Base-by-base conservation (phyloP, 345 rosid genomes). In the Streptanthus diversifolius region DNA sequence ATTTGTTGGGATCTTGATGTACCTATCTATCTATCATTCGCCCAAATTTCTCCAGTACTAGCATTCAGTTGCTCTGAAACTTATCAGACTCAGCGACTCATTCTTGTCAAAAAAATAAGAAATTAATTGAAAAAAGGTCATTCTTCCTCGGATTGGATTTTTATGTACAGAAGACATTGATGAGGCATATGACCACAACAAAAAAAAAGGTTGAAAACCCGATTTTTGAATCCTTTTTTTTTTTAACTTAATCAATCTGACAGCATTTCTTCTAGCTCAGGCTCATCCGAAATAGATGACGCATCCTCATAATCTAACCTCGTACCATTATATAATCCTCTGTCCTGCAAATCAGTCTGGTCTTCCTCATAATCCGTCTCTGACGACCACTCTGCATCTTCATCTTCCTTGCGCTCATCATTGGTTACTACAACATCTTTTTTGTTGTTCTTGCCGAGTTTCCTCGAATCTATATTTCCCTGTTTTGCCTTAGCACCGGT, bases 241-340 rank as follows among this genome's bases (percentile, higher is more conserved):
- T 13, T 47, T 14, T 3, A 32, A 52, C 12, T 37, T 27, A 49
- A 18, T 75, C 71, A 92, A 75, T 92, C 98, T 30, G 98, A 92
- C 68, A 92, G 85, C 57, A 90, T 84, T 71, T 86, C 95, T 51
- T 90, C 96, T 57, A 88, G 78, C 83, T 88, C 95, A 33, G 93
- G 89, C 64, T 92, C 98, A 36, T 90, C 96, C 2, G 84, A 63
- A 41, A n/a, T n/a, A 0, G 60, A 62, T 56, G 58, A 68, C 22
- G 73, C 47, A 24, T 79, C 78, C 15, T 91, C 95, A 53, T 88
- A 85, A 71, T 93, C 97, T 73, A 81, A 60, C 66, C 73, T 75
- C 15, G 90, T 83, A 66, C 75, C 86, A 45, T 83, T 81, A 39
- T 80, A 69, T 39, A 57, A 70, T 22, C 74, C 81, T 48, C 66